Conservation (phyloP, 805 yeast species). For the Metschnikowia vanudenii region DNA sequence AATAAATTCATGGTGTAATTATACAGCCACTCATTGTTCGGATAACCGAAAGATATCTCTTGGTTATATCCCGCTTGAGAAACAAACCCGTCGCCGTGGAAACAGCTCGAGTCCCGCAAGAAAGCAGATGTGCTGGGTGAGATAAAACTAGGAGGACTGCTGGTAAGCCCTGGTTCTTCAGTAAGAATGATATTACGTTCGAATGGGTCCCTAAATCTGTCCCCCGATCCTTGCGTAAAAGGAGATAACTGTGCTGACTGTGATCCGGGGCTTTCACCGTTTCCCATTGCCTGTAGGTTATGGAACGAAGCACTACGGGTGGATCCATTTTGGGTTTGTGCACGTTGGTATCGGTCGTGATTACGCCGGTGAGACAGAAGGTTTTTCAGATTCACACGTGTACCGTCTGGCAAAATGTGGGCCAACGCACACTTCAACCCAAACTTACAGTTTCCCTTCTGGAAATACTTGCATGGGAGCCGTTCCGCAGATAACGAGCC, state of each 20-base stretch:
- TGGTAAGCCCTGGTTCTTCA: background rate
- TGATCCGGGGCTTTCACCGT: background rate
- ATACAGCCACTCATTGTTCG: slow-evolving; percentile 2
- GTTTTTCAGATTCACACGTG: slow-evolving; percentile 59
- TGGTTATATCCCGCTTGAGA: background rate
- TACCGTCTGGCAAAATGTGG: slow-evolving; percentile 85
- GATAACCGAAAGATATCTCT: background rate
- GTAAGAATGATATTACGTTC: background rate
- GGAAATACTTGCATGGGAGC: slow-evolving; percentile 86
- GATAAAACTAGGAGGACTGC: slow-evolving; percentile 7
- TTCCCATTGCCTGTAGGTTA: background rate
- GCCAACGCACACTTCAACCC: slow-evolving; percentile 94
- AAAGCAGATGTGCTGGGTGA: slow-evolving; percentile 8
- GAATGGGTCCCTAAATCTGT: background rate
- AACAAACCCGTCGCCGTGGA: background rate
- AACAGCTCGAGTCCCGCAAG: slow-evolving; percentile 3
- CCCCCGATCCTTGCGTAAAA: background rate
- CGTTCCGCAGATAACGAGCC: slow-evolving; percentile 49
- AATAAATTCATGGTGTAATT: background rate
- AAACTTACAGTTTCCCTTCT: slow-evolving; percentile 94
- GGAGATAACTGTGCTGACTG: background rate
- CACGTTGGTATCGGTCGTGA: slow-evolving; percentile 9
- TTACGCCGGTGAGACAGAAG: slow-evolving; percentile 12
- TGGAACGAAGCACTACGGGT: background rate
- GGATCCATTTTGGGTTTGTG: background rate